Conservation (phyloP, 1,284 basidiomycete species). For the Cutaneotrichosporon dermatis region DNA sequence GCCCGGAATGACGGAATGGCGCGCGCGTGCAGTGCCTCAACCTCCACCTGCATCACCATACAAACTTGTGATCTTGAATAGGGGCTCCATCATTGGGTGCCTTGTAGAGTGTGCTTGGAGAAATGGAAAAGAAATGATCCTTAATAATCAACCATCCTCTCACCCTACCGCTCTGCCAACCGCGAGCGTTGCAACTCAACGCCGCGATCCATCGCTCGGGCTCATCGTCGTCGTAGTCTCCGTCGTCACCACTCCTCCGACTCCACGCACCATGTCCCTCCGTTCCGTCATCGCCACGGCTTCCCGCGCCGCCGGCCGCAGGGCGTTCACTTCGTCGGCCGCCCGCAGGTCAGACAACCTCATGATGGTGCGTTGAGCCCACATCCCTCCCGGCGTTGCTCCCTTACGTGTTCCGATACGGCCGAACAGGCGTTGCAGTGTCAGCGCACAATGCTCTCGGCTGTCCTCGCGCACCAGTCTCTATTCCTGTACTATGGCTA, state of each 20-base stretch:
- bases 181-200: not conserved
- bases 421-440: no score
- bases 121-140: not conserved
- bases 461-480: not conserved
- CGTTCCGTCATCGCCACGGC: slow-evolving; percentile 34
- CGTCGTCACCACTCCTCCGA: slow-evolving; percentile 1
- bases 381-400: not conserved
- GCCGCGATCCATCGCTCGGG: not conserved
- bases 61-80: no score
- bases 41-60: no score
- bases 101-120: not conserved
- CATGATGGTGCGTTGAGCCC: slow-evolving; percentile 54
- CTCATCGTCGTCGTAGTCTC: slow-evolving; percentile 3
- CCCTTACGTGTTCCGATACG: no score
- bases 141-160: no score
- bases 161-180: not conserved
- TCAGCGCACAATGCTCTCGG: no score
- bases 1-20: no score
- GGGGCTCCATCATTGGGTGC: no score
- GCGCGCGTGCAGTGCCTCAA: no score
- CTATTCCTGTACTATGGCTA: not conserved
- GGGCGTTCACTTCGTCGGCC: slow-evolving; percentile 53
- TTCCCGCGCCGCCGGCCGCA: slow-evolving; percentile 27
- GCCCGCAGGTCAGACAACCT: slow-evolving; percentile 58
- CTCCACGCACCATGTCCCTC: slow-evolving; percentile 31